Evolutionary conservation across 208 protist species (phyloP).

Genomic region (Vickermania spadyakhi): DNA sequence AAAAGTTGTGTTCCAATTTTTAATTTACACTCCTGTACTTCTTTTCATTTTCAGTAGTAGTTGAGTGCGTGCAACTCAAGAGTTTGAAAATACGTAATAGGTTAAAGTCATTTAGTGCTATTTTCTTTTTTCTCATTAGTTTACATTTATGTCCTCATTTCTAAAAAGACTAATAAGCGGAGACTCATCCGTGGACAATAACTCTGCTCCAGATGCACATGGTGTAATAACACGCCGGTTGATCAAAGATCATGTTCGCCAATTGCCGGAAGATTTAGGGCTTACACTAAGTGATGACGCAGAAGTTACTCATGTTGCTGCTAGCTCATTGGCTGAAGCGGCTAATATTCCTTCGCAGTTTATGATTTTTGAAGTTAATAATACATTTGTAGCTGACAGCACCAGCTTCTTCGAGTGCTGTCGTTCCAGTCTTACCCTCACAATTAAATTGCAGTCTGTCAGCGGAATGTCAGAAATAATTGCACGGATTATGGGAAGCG

Average conservation of each 20-base stretch:
- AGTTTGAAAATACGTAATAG: neutral
- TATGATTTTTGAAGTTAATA: slow-evolving; percentile 72
- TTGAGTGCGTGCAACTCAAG: neutral
- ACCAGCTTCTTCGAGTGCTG: slow-evolving; percentile 37
- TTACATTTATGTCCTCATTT: slow-evolving; percentile 33
- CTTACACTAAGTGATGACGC: slow-evolving; percentile 60
- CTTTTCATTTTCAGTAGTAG: neutral
- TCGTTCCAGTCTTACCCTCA: slow-evolving; percentile 33
- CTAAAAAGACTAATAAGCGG: slow-evolving; percentile 55
- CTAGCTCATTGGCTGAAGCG: slow-evolving; percentile 29
- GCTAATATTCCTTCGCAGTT: slow-evolving; percentile 52
- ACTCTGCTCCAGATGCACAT: slow-evolving; percentile 30
- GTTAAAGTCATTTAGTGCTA: neutral
- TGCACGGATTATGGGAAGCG: slow-evolving; percentile 43
- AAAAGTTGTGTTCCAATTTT: neutral
- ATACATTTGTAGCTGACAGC: slow-evolving; percentile 54
- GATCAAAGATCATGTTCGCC: slow-evolving; percentile 38
- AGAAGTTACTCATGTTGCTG: slow-evolving; percentile 33
- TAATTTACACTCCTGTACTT: neutral
- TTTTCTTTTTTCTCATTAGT: neutral
- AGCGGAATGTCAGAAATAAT: slow-evolving; percentile 63
- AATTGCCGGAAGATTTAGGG: slow-evolving; percentile 47
- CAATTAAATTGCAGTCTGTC: slow-evolving; percentile 62
- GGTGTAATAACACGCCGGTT: slow-evolving; percentile 42
- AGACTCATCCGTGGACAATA: slow-evolving; percentile 44